Evolutionary conservation across 2,329 filamentous ascomycete species (phyloP).

Genomic region (Cercospora zeae-maydis): DNA sequence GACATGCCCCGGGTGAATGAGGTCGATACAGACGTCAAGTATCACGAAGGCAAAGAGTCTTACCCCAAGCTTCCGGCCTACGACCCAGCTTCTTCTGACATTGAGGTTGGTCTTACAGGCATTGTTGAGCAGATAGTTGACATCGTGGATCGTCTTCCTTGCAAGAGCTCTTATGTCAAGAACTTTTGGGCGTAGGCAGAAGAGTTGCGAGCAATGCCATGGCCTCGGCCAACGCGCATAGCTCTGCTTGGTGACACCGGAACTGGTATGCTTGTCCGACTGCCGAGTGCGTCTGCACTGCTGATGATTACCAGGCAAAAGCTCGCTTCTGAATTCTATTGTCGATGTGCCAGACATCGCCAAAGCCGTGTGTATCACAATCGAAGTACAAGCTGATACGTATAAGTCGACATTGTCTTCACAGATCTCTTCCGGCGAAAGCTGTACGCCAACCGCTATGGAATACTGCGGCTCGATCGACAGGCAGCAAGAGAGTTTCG

Average conservation of each 20-base stretch:
- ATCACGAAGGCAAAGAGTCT: slow-evolving; percentile 6
- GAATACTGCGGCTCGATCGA: slow-evolving; percentile 13
- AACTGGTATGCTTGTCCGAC: neutral
- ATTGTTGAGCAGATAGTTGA: slow-evolving; percentile 1
- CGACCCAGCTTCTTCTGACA: slow-evolving; percentile 9
- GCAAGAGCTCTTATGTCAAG: neutral
- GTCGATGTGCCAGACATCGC: slow-evolving; percentile 22
- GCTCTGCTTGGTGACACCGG: slow-evolving; percentile 21
- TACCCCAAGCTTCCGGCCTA: slow-evolving; percentile 14
- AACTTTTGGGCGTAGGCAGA: neutral
- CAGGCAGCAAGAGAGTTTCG: slow-evolving; percentile 17
- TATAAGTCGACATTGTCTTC: too few relatives aligned
- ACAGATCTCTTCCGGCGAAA: slow-evolving; percentile 10
- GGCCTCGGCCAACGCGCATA: slow-evolving; percentile 11
- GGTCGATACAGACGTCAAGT: neutral
- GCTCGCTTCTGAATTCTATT: slow-evolving; percentile 28
- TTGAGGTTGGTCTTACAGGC: neutral
- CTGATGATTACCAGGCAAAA: slow-evolving; percentile 22
- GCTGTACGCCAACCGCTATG: slow-evolving; percentile 22
- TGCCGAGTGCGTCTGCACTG: neutral
- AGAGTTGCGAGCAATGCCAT: neutral
- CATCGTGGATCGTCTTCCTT: neutral
- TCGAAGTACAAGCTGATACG: too few relatives aligned
- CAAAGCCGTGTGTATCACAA: slow-evolving; percentile 2
- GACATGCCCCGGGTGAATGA: neutral